These are phyloP conservation scores for Phytophthora colocasiae DNA, from an alignment of 352 stramenopile species.

Conservation along the genomic window DNA sequence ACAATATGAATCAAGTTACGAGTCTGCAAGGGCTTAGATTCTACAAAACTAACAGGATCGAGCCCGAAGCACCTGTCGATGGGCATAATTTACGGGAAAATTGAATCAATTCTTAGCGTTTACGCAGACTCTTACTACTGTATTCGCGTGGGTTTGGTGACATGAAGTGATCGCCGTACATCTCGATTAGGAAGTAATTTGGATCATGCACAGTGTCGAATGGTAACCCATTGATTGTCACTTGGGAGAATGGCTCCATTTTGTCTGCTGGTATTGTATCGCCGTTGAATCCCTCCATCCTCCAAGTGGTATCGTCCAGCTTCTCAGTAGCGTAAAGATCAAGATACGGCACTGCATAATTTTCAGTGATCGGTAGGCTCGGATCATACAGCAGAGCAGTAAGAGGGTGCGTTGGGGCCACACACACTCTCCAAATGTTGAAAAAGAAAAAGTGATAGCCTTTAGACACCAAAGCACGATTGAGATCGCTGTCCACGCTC, in stretches of 20 bases:
- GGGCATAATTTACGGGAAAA: too few relatives aligned
- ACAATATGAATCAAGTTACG: background rate
- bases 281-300: conserved; percentile 27
- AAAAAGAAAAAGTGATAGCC: conserved; percentile 61
- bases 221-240: conserved; percentile 40
- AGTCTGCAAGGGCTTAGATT: background rate
- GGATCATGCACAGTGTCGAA: conserved; percentile 49
- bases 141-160: conserved; percentile 26
- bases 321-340: conserved; percentile 46
- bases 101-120: background rate
- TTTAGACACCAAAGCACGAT: conserved; percentile 32
- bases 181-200: conserved; percentile 40
- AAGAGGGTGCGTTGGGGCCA: conserved; percentile 35
- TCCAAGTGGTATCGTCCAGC: conserved; percentile 14
- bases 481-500: conserved; percentile 4
- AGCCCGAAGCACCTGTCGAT: background rate
- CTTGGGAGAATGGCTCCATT: conserved; percentile 34
- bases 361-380: conserved; percentile 9
- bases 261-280: conserved; percentile 25
- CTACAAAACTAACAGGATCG: background rate
- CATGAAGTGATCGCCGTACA: conserved; percentile 50
- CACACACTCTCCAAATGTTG: conserved; percentile 52
- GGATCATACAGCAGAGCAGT: conserved; percentile 45
- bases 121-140: background rate
- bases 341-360: conserved; percentile 41